Conservation (phyloP, 805 yeast genomes). For the Barnettozyma wickerhamii region DNA sequence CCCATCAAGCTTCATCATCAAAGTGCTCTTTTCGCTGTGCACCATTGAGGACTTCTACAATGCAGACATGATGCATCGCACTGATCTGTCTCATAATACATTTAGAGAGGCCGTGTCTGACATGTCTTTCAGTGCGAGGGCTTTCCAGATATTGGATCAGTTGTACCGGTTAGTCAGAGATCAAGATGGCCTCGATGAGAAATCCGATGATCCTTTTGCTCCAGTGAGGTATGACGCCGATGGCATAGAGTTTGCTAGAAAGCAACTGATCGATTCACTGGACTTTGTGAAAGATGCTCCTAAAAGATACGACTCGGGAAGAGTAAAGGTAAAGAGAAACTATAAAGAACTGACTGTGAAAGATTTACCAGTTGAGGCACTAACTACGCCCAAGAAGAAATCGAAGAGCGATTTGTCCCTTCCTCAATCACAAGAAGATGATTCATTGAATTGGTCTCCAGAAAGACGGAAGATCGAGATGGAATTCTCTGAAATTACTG, state of each 20-base stretch:
- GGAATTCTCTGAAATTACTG: constrained; percentile 3
- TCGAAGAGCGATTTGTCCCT: background rate
- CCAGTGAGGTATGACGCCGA: constrained; percentile 3
- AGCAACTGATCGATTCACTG: constrained; percentile 11
- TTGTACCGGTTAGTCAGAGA: constrained; percentile 16
- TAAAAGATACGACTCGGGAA: constrained; percentile 8
- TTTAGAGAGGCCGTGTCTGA: constrained; percentile 23
- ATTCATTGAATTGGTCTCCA: constrained; percentile 18
- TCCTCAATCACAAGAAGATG: background rate
- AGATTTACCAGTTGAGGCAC: background rate
- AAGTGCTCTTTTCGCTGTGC: constrained; percentile 33
- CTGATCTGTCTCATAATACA: constrained; percentile 23
- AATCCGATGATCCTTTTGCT: constrained; percentile 4
- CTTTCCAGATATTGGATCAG: constrained; percentile 26
- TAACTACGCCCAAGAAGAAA: constrained; percentile 1
- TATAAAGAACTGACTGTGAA: constrained; percentile 11
- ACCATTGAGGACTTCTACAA: constrained; percentile 28
- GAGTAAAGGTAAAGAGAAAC: constrained; percentile 8
- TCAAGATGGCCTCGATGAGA: background rate
- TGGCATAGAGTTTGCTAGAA: constrained; percentile 13
- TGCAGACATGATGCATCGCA: constrained; percentile 17
- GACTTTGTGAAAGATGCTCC: constrained; percentile 9
- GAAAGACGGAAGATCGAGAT: constrained; percentile 17
- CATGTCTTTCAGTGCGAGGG: constrained; percentile 29
- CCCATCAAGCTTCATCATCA: constrained; percentile 32